These are phyloP conservation scores for Hydrangea macrophylla DNA, from an alignment of 148 eudicot genomes.

Conservation along the genomic window DNA sequence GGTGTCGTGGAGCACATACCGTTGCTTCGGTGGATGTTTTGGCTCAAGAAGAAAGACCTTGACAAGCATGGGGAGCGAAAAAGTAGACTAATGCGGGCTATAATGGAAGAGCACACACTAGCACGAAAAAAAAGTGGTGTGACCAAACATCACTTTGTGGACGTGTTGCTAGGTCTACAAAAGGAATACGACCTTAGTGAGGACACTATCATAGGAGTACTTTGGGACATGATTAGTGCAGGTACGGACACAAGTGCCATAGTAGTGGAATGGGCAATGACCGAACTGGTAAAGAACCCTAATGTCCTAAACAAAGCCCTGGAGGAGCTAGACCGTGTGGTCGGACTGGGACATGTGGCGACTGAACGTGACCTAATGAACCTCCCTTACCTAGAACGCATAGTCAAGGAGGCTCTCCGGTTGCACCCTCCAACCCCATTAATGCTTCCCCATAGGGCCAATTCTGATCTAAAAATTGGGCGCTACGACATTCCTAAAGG, in stretches of 20 bases:
- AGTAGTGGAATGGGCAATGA: constrained; percentile 33
- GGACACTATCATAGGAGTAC: constrained; percentile 30
- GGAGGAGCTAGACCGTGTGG: constrained; percentile 21
- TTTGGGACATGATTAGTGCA: constrained; percentile 27
- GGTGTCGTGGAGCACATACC: not conserved
- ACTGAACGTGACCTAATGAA: constrained; percentile 24
- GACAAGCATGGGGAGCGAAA: not conserved
- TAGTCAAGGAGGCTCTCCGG: constrained; percentile 30
- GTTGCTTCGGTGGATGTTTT: not conserved
- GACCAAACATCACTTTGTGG: constrained; percentile 19
- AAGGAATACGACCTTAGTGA: constrained; percentile 35
- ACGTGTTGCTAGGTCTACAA: constrained; percentile 34
- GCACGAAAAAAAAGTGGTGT: not conserved
- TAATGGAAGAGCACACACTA: not conserved
- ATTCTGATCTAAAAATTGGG: constrained; percentile 17
- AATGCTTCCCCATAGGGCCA: constrained; percentile 33
- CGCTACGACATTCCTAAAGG: constrained; percentile 32
- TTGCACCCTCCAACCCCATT: constrained; percentile 36
- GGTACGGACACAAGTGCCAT: constrained; percentile 32
- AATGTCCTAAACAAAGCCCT: constrained; percentile 26
- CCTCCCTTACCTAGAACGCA: constrained; percentile 30
- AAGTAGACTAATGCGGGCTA: not conserved
- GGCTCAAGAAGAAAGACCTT: not conserved
- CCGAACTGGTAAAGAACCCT: constrained; percentile 27
- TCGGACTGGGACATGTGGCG: constrained; percentile 20